Evolutionary conservation across 495 filamentous ascomycete species (phyloP).

Genomic region (Gamarada debralockiae): DNA sequence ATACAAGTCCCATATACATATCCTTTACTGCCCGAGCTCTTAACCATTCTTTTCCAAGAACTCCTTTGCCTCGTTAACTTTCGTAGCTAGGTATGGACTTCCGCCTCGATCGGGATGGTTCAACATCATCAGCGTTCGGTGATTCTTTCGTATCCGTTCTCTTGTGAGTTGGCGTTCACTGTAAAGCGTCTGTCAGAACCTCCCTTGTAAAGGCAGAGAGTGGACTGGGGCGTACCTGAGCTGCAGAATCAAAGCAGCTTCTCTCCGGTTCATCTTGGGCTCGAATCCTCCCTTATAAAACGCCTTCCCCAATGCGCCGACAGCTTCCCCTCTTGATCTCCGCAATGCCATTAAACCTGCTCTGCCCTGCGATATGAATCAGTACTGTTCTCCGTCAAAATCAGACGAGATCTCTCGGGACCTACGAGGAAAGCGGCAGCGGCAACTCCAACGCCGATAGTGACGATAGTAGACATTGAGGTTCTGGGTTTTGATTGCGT

Average conservation of each 20-base stretch:
- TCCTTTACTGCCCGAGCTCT: neutral
- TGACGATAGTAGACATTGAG: slow-evolving; percentile 70
- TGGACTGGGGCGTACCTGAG: slow-evolving; percentile 66
- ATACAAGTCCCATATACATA: neutral
- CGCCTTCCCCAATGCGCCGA: slow-evolving; percentile 75
- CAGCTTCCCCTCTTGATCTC: slow-evolving; percentile 68
- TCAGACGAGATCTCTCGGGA: neutral
- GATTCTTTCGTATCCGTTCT: slow-evolving; percentile 92
- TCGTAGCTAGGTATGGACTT: slow-evolving; percentile 93
- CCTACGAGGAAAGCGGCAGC: slow-evolving; percentile 74
- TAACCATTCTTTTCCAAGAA: slow-evolving; percentile 73
- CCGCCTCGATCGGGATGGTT: slow-evolving; percentile 98
- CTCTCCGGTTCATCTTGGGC: slow-evolving; percentile 82
- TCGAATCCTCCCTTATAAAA: slow-evolving; percentile 99
- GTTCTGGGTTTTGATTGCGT: neutral
- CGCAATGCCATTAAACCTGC: slow-evolving; percentile 87
- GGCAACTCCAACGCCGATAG: slow-evolving; percentile 73
- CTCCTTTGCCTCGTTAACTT: slow-evolving; percentile 98
- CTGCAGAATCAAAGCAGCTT: slow-evolving; percentile 88
- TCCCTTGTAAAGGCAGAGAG: neutral
- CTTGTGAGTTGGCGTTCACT: slow-evolving; percentile 85
- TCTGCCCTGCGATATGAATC: slow-evolving; percentile 59
- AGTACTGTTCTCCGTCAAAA: neutral
- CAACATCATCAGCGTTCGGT: slow-evolving; percentile 92
- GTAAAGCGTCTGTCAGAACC: neutral